Conservation (phyloP, 2,329 filamentous ascomycete genomes). For the Biscogniauxia mediterranea region DNA sequence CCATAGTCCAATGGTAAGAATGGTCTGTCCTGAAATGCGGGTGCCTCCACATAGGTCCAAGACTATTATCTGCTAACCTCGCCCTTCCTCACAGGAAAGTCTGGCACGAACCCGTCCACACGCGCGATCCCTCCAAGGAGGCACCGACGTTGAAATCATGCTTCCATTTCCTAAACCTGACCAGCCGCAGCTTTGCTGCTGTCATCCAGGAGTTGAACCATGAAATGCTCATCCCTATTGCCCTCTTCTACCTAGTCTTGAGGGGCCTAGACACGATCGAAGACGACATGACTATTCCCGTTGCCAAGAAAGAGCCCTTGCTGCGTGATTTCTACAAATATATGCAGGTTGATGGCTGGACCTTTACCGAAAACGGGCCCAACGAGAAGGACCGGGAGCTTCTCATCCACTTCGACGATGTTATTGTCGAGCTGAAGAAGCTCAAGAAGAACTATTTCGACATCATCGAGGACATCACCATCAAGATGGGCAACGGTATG, state of each 20-base stretch:
- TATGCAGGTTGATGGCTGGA: slow-evolving; percentile 86
- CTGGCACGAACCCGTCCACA: slow-evolving; percentile 93
- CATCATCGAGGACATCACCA: slow-evolving; percentile 89
- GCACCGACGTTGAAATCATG: slow-evolving; percentile 72
- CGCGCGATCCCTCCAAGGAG: slow-evolving; percentile 75
- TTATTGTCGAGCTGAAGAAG: slow-evolving; percentile 83
- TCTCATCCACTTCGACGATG: slow-evolving; percentile 85
- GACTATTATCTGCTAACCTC: slow-evolving; percentile 1
- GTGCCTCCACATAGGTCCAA: neutral
- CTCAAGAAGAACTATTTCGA: slow-evolving; percentile 79
- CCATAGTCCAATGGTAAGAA: slow-evolving; percentile 83
- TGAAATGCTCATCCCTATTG: slow-evolving; percentile 84
- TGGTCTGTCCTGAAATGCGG: neutral
- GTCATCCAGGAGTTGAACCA: slow-evolving; percentile 96
- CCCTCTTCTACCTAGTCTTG: slow-evolving; percentile 89
- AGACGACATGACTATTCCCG: slow-evolving; percentile 91
- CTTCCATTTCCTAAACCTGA: slow-evolving; percentile 82
- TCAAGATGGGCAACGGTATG: slow-evolving; percentile 98
- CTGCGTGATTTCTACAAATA: slow-evolving; percentile 78
- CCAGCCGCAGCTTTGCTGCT: slow-evolving; percentile 86
- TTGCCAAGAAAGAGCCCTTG: slow-evolving; percentile 80
- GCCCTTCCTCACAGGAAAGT: slow-evolving; percentile 66
- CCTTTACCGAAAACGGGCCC: slow-evolving; percentile 77
- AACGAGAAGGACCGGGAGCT: slow-evolving; percentile 94
- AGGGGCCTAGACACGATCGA: slow-evolving; percentile 97